These are phyloP conservation scores for Blumeria hordei DNA, from an alignment of 2,329 filamentous ascomycete genomes.

Conservation along the genomic window DNA sequence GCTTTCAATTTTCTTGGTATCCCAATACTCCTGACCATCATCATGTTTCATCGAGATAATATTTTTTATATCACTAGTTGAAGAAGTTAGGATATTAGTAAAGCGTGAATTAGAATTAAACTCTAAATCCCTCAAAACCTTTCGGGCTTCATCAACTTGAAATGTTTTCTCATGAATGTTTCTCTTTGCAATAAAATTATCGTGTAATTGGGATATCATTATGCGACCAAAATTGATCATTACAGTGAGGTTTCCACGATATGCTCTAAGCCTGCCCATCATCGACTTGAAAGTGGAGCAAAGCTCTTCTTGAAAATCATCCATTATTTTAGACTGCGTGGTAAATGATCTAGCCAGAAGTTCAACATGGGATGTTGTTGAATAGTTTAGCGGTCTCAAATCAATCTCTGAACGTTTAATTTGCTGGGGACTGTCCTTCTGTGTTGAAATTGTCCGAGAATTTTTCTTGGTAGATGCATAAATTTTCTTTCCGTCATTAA, in stretches of 20 bases:
- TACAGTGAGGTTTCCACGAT: constrained; percentile 9
- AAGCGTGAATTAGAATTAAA: constrained; percentile 5
- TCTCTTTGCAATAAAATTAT: constrained; percentile 3
- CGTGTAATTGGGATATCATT: constrained; percentile 5
- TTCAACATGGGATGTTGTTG: background rate
- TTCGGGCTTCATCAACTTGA: background rate
- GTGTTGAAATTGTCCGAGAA: too few species aligned
- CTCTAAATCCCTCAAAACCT: background rate
- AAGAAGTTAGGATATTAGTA: constrained; percentile 10
- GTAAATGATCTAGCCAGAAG: background rate
- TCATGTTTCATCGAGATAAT: constrained; percentile 8
- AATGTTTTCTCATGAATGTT: constrained; percentile 1
- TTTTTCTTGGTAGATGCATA: too few species aligned
- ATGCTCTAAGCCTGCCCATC: constrained; percentile 8
- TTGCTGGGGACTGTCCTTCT: too few species aligned
- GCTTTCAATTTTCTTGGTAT: constrained; percentile 4
- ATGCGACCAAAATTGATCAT: constrained; percentile 13
- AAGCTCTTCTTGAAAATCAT: constrained; percentile 8
- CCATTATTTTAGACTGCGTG: background rate
- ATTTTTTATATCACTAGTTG: constrained; percentile 9
- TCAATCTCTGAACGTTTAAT: too few species aligned
- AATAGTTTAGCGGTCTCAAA: too few species aligned
- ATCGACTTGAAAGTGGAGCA: constrained; percentile 6
- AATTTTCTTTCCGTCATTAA: too few species aligned
- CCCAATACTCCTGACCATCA: constrained; percentile 9